Evolutionary conservation across 176 grass and related monocot species (phyloP).

Genomic region (Elaeis guineensis): DNA sequence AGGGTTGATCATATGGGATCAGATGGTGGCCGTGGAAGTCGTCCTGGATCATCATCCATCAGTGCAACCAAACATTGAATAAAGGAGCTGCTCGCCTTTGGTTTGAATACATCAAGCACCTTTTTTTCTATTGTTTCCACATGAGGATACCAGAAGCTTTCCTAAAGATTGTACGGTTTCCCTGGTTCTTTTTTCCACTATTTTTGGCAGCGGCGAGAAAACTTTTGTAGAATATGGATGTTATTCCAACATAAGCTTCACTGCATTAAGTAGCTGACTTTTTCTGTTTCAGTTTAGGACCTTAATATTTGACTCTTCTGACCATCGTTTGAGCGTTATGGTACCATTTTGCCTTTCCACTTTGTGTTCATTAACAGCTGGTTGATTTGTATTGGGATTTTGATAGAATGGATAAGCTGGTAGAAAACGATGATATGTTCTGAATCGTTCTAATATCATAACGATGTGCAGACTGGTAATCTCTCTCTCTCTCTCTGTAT

Average conservation of each 20-base stretch:
- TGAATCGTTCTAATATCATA: too few relatives aligned
- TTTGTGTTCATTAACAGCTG: too few relatives aligned
- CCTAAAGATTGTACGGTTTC: constrained; percentile 35
- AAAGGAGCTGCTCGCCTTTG: background rate
- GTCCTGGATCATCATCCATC: constrained; percentile 17
- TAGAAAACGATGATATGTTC: too few relatives aligned
- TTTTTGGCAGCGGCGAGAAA: constrained; percentile 51
- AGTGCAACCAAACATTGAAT: constrained; percentile 26
- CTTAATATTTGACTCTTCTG: too few relatives aligned
- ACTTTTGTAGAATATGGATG: constrained; percentile 40
- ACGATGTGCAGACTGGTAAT: too few relatives aligned
- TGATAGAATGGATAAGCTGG: too few relatives aligned
- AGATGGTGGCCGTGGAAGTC: constrained; percentile 35
- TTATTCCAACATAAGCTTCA: constrained; percentile 30
- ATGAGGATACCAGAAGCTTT: constrained; percentile 33
- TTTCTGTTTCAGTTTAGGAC: background rate
- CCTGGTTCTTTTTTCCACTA: constrained; percentile 18
- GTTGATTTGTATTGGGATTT: too few relatives aligned
- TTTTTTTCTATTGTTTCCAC: background rate
- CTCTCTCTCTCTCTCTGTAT: too few relatives aligned
- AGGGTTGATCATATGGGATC: constrained; percentile 46
- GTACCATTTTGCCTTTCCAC: too few relatives aligned
- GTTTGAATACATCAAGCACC: too few relatives aligned
- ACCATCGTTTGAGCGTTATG: too few relatives aligned
- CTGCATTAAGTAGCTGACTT: constrained; percentile 20